phyloP scores from a whole-genome alignment of 2,329 filamentous ascomycete genomes.

The Exophiala sideris region DNA sequence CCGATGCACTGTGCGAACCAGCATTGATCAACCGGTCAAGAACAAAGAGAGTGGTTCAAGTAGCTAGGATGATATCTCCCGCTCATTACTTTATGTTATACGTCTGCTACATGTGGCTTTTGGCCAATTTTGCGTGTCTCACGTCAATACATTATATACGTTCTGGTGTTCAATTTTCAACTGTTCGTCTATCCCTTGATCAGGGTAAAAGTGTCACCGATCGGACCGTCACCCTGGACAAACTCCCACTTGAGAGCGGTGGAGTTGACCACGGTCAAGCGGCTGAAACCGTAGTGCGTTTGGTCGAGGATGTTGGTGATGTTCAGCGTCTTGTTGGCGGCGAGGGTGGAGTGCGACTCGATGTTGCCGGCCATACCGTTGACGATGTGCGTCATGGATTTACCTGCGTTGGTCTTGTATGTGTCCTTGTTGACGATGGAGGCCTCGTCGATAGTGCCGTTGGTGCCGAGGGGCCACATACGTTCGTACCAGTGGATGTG shows the following conservation, averaged over 20 bases:
- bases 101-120: neutral
- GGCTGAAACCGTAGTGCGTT: slow-evolving; percentile 49
- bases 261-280: slow-evolving; percentile 42
- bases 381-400: slow-evolving; percentile 49
- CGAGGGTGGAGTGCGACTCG: slow-evolving; percentile 47
- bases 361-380: slow-evolving; percentile 56
- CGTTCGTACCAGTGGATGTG: slow-evolving; percentile 51
- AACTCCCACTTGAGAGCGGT: slow-evolving; percentile 46
- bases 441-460: slow-evolving; percentile 41
- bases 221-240: slow-evolving; percentile 41
- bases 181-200: slow-evolving; percentile 26
- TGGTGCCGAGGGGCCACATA: slow-evolving; percentile 37
- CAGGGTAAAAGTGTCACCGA: slow-evolving; percentile 40
- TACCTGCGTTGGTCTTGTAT: slow-evolving; percentile 47
- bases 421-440: slow-evolving; percentile 49
- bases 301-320: slow-evolving; percentile 47
- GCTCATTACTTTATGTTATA: neutral
- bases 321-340: slow-evolving; percentile 34
- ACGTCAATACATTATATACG: neutral
- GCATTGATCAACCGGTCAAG: too few species aligned
- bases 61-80: too few species aligned
- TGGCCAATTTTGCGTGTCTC: too few species aligned
- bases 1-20: too few species aligned
- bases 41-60: too few species aligned
- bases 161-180: neutral